phyloP scores from a whole-genome alignment of 768 basidiomycete species.

The Leccinum boreale region DNA sequence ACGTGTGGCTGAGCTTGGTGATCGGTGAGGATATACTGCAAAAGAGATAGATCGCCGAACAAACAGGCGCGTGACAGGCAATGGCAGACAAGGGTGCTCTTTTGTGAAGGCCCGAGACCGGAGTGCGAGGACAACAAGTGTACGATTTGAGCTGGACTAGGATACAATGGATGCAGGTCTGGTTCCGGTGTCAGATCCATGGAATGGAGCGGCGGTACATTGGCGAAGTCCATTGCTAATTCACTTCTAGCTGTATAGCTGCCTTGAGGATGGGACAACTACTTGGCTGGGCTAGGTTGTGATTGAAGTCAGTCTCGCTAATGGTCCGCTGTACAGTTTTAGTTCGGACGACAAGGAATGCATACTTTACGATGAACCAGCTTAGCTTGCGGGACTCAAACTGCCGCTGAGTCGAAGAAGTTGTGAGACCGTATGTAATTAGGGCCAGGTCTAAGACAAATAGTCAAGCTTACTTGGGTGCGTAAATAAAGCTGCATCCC shows the following conservation, averaged over 20 bases:
- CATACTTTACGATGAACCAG: slow-evolving; percentile 4
- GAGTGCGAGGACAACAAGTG: slow-evolving; percentile 63
- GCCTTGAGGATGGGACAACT: slow-evolving; percentile 8
- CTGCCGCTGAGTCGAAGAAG: slow-evolving; percentile 2
- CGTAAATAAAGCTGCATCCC: background rate
- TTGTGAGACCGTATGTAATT: slow-evolving; percentile 4
- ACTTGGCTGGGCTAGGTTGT: slow-evolving; percentile 1
- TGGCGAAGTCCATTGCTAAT: slow-evolving; percentile 28
- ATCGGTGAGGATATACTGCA: slow-evolving; percentile 71
- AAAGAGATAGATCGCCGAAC: slow-evolving; percentile 70
- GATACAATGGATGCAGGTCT: slow-evolving; percentile 78
- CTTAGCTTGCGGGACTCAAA: slow-evolving; percentile 2
- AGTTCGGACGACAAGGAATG: slow-evolving; percentile 11
- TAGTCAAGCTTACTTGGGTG: background rate
- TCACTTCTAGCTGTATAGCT: slow-evolving; percentile 1
- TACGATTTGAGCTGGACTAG: slow-evolving; percentile 59
- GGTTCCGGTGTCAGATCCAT: slow-evolving; percentile 70
- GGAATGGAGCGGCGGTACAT: slow-evolving; percentile 26
- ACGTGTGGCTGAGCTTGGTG: slow-evolving; percentile 60
- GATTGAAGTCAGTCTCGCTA: slow-evolving; percentile 6
- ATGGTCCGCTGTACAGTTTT: background rate
- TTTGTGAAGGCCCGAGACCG: slow-evolving; percentile 66
- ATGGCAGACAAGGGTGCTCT: slow-evolving; percentile 67
- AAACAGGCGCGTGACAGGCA: slow-evolving; percentile 71
- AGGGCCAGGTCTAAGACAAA: background rate